Conservation (phyloP, 2,329 filamentous ascomycete species). For the Fusarium gaditjirri region DNA sequence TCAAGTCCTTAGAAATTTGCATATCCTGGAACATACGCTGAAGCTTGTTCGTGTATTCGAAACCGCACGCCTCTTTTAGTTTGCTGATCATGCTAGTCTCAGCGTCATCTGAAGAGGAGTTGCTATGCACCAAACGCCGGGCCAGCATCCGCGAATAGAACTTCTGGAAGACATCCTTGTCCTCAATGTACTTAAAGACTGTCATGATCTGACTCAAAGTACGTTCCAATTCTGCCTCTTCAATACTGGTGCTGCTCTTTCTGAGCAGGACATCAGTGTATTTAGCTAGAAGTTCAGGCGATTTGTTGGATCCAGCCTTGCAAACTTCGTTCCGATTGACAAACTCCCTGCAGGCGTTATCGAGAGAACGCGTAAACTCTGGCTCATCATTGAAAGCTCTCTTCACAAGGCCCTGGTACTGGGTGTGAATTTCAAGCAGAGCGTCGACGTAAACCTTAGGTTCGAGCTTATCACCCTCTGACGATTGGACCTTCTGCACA, state of each 20-base stretch:
- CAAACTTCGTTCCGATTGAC: constrained; percentile 98
- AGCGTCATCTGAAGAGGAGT: constrained; percentile 94
- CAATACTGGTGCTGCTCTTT: constrained; percentile 91
- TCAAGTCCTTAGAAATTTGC: constrained; percentile 98
- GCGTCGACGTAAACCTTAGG: constrained; percentile 98
- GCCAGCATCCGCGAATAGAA: constrained; percentile 98
- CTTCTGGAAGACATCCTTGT: constrained; percentile 99
- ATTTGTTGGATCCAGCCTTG: constrained; percentile 91
- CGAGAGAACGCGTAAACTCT: constrained; percentile 93
- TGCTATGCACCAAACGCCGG: constrained; percentile 92
- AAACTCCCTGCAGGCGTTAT: constrained; percentile 97
- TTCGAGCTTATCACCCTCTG: constrained; percentile 89
- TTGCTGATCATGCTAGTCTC: constrained; percentile 99
- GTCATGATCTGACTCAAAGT: constrained; percentile 96
- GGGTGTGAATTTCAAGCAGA: constrained; percentile 90
- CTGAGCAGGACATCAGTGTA: constrained; percentile 93
- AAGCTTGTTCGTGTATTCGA: constrained; percentile 99
- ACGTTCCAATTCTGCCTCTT: constrained; percentile 92
- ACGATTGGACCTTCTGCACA: constrained; percentile 87
- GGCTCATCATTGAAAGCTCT: constrained; percentile 94
- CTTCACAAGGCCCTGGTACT: constrained; percentile 92
- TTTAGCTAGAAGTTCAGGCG: constrained; percentile 92
- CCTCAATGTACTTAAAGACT: constrained; percentile 99
- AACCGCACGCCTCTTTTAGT: constrained; percentile 97
- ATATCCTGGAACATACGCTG: constrained; percentile 99